phyloP scores from a whole-genome alignment of 169 alveolate genomes.

The Theileria luwenshuni region DNA sequence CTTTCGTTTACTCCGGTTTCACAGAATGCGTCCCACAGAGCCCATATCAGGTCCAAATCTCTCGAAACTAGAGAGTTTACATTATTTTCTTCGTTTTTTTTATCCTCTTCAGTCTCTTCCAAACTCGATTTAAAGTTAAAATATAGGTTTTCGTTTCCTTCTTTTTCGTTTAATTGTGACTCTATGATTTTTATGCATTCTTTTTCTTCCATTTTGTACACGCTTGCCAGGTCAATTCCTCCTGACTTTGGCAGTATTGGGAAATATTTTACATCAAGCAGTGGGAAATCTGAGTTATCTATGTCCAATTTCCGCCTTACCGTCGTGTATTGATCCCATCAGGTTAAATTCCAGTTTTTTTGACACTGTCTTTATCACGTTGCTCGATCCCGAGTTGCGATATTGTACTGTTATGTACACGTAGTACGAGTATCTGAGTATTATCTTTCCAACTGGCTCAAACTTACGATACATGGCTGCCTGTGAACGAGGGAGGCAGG shows the following conservation, averaged over 20 bases:
- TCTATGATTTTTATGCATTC: slow-evolving; percentile 2
- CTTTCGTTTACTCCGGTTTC: slow-evolving; percentile 21
- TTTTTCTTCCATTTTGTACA: slow-evolving; percentile 25
- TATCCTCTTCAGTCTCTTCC: slow-evolving; percentile 3
- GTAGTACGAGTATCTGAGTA: slow-evolving; percentile 35
- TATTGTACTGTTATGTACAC: slow-evolving; percentile 51
- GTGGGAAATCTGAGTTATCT: slow-evolving; percentile 36
- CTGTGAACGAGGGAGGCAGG: slow-evolving; percentile 58
- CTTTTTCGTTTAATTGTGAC: neutral
- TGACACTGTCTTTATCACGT: slow-evolving; percentile 10
- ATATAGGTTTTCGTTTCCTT: slow-evolving; percentile 23
- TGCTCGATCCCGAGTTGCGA: neutral
- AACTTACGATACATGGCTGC: slow-evolving; percentile 54
- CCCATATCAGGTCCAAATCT: slow-evolving; percentile 58
- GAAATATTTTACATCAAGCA: slow-evolving; percentile 33
- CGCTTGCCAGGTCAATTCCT: slow-evolving; percentile 17
- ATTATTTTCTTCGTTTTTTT: too few relatives aligned
- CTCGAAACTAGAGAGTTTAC: slow-evolving; percentile 10
- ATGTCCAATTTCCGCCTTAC: neutral
- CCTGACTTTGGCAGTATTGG: slow-evolving; percentile 54
- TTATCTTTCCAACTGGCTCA: neutral
- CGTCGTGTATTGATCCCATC: slow-evolving; percentile 51
- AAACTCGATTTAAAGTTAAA: slow-evolving; percentile 42
- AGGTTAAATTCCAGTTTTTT: slow-evolving; percentile 43
- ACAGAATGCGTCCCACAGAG: slow-evolving; percentile 48